phyloP scores from a whole-genome alignment of 2,329 filamentous ascomycete species.

The Leptosphaerulina australis region DNA sequence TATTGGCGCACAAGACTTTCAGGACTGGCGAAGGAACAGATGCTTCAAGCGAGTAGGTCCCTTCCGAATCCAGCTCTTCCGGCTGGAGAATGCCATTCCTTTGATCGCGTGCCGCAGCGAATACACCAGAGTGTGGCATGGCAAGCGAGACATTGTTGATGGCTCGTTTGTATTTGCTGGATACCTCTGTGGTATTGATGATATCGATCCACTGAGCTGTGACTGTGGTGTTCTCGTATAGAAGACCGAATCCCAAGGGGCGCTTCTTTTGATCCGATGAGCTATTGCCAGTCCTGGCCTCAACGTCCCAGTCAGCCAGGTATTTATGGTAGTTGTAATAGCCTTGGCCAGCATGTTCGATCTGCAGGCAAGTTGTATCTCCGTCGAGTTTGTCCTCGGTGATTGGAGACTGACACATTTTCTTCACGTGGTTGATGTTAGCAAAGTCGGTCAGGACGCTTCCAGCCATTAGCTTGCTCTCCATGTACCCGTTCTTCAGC shows the following conservation, averaged over 20 bases:
- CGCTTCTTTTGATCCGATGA: slow-evolving; percentile 55
- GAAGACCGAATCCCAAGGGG: slow-evolving; percentile 65
- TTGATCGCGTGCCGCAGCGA: slow-evolving; percentile 65
- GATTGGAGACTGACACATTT: slow-evolving; percentile 68
- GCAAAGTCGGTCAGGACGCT: slow-evolving; percentile 67
- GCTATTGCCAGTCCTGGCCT: slow-evolving; percentile 54
- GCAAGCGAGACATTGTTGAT: slow-evolving; percentile 79
- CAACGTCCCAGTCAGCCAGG: slow-evolving; percentile 60
- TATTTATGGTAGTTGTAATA: slow-evolving; percentile 74
- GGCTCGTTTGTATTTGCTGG: slow-evolving; percentile 59
- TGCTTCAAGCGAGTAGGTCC: slow-evolving; percentile 70
- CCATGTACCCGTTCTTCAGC: slow-evolving; percentile 63
- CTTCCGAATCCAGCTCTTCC: slow-evolving; percentile 63
- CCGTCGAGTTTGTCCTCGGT: slow-evolving; percentile 50
- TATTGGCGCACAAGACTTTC: slow-evolving; percentile 75
- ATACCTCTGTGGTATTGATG: slow-evolving; percentile 60
- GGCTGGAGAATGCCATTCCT: slow-evolving; percentile 74
- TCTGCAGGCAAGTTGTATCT: slow-evolving; percentile 66
- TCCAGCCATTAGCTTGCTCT: slow-evolving; percentile 59
- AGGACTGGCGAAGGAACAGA: slow-evolving; percentile 72
- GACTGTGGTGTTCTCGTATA: slow-evolving; percentile 76
- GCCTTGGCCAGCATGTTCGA: slow-evolving; percentile 71
- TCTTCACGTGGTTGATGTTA: slow-evolving; percentile 63
- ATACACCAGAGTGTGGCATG: slow-evolving; percentile 75
- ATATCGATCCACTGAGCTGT: slow-evolving; percentile 71